These are phyloP conservation scores for Penicillium sp. DNA, from an alignment of 2,329 filamentous ascomycete genomes.

Conservation along the genomic window DNA sequence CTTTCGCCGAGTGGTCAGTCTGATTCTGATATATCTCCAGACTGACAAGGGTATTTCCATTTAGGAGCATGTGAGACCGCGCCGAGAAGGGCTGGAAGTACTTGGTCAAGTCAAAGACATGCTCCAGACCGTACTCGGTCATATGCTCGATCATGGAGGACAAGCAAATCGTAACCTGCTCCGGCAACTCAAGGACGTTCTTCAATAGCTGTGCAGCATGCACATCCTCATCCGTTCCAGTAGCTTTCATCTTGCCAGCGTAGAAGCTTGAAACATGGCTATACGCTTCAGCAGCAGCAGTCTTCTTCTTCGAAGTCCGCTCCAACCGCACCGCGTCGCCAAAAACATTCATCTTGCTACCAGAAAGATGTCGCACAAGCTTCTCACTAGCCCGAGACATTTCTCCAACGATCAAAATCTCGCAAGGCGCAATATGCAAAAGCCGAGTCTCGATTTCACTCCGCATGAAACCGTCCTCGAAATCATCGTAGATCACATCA, in stretches of 20 bases:
- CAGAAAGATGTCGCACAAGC: conserved; percentile 82
- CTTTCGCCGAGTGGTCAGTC: conserved; percentile 79
- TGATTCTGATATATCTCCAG: conserved; percentile 95
- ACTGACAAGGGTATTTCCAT: conserved; percentile 89
- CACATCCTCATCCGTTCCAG: conserved; percentile 53
- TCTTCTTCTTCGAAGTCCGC: conserved; percentile 70
- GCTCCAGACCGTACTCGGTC: conserved; percentile 86
- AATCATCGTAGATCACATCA: conserved; percentile 92
- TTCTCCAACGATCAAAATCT: conserved; percentile 88
- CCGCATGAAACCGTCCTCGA: conserved; percentile 97
- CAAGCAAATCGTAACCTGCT: conserved; percentile 84
- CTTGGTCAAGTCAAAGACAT: conserved; percentile 93
- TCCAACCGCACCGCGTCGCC: conserved; percentile 88
- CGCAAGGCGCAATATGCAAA: conserved; percentile 91
- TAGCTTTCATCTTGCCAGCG: conserved; percentile 73
- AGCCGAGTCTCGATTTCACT: conserved; percentile 94
- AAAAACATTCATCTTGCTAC: conserved; percentile 86
- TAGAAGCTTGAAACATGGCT: conserved; percentile 93
- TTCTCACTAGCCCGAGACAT: conserved; percentile 91
- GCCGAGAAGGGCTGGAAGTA: conserved; percentile 97
- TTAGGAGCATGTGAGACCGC: conserved; percentile 90
- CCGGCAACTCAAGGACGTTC: conserved; percentile 79
- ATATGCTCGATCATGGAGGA: conserved; percentile 96
- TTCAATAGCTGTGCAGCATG: conserved; percentile 69
- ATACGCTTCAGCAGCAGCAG: conserved; percentile 77